Conservation (phyloP, 2,329 filamentous ascomycete genomes). For the Immersiporthe knoxdaviesiana region DNA sequence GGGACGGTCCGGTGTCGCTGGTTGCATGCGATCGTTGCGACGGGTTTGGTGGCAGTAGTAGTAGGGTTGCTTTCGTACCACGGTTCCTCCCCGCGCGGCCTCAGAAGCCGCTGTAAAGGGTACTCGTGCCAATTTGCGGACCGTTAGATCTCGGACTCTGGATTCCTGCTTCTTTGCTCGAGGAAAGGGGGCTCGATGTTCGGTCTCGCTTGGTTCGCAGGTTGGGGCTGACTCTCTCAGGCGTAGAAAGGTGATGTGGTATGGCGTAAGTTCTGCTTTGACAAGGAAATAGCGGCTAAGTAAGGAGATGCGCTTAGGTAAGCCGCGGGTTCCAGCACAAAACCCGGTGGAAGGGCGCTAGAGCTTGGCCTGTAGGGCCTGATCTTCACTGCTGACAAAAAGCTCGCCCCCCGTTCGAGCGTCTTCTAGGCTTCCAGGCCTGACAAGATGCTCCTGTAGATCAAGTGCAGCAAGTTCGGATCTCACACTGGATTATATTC, state of each 20-base stretch:
- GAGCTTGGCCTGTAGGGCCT: background rate
- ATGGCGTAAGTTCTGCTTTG: constrained; percentile 11
- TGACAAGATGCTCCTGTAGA: background rate
- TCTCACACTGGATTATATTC: background rate
- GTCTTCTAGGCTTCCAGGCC: background rate
- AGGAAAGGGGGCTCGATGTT: background rate
- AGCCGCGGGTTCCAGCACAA: background rate
- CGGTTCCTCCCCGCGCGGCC: constrained; percentile 28
- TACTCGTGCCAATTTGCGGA: constrained; percentile 18
- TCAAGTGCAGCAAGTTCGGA: background rate
- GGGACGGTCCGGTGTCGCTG: background rate
- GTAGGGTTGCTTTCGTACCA: constrained; percentile 30
- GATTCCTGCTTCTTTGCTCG: background rate
- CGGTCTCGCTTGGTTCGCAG: constrained; percentile 16
- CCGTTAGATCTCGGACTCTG: constrained; percentile 10
- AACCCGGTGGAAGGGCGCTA: constrained; percentile 10
- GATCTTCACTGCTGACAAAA: constrained; percentile 1
- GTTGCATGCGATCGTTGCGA: constrained; percentile 8
- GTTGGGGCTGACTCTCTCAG: constrained; percentile 2
- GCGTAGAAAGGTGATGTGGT: constrained; percentile 10
- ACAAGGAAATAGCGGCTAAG: constrained; percentile 15
- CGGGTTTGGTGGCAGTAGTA: background rate
- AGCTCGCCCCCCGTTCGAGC: background rate
- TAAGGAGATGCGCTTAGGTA: constrained; percentile 6
- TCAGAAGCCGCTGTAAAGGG: constrained; percentile 25